phyloP scores from a whole-genome alignment of 2,329 filamentous ascomycete species.

The Penicillium sp. region DNA sequence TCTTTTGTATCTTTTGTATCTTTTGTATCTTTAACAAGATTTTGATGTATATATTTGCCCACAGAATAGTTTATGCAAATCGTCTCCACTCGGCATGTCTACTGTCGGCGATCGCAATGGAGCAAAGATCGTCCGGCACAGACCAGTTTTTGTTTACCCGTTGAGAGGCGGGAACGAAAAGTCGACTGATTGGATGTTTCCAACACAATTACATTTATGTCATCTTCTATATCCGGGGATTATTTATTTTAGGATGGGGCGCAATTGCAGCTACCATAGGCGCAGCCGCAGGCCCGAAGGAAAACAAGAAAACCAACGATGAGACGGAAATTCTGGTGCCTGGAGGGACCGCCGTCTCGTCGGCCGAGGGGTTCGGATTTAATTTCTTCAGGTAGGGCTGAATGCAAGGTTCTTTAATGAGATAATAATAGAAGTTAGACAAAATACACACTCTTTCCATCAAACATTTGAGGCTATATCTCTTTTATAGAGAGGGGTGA shows the following conservation, averaged over 20 bases:
- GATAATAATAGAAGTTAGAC: background rate
- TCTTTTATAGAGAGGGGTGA: background rate
- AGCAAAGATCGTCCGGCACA: background rate
- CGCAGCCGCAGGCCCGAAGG: background rate
- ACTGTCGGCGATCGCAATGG: background rate
- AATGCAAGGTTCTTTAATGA: background rate
- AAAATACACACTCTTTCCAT: background rate
- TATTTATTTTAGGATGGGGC: background rate
- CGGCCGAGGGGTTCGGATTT: background rate
- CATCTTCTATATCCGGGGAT: background rate
- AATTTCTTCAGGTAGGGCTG: background rate
- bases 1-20: slow-evolving; percentile 7
- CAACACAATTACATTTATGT: background rate
- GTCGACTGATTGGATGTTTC: background rate
- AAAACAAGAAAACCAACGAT: background rate
- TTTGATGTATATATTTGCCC: background rate
- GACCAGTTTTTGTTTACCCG: background rate
- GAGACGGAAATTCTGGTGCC: slow-evolving; percentile 21
- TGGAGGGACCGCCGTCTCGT: slow-evolving; percentile 1
- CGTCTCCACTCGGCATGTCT: too few species aligned
- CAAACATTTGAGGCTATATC: background rate
- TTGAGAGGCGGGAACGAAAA: background rate
- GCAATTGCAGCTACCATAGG: background rate
- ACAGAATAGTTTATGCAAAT: too few species aligned
- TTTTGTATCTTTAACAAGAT: too few species aligned